Evolutionary conservation across 306 rosid species (phyloP).

Genomic region (Coriaria nepalensis): DNA sequence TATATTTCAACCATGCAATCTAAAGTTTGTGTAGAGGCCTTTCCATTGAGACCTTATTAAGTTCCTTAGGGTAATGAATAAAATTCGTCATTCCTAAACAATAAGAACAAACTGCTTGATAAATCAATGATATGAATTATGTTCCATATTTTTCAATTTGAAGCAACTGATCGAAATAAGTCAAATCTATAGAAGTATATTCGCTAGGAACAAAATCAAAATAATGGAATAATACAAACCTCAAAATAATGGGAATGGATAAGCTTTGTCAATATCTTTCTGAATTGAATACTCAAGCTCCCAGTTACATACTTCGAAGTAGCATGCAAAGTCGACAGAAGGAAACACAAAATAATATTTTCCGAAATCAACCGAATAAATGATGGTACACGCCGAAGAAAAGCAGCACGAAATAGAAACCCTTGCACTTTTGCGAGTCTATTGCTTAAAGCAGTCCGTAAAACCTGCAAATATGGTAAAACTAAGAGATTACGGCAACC

Average conservation of each 20-base stretch:
- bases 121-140: too few species aligned
- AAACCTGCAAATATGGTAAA: constrained; percentile 40
- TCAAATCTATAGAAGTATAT: constrained; percentile 3
- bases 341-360: constrained; percentile 81
- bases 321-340: constrained; percentile 71
- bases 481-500: background rate
- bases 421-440: constrained; percentile 99
- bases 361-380: constrained; percentile 80
- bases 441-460: constrained; percentile 90
- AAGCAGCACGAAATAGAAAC: constrained; percentile 95
- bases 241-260: constrained; percentile 91
- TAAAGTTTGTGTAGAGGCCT: too few species aligned
- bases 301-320: constrained; percentile 87
- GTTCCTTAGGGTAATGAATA: too few species aligned
- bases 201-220: background rate
- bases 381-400: constrained; percentile 88
- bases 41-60: too few species aligned
- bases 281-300: constrained; percentile 82
- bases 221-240: constrained; percentile 20
- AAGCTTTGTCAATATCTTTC: constrained; percentile 78
- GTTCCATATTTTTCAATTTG: too few species aligned
- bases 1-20: too few species aligned
- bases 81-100: too few species aligned
- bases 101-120: background rate
- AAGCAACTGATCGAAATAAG: too few species aligned